Evolutionary conservation across 495 filamentous ascomycete genomes (phyloP).

Genomic region (Mycothermus thermophilus): DNA sequence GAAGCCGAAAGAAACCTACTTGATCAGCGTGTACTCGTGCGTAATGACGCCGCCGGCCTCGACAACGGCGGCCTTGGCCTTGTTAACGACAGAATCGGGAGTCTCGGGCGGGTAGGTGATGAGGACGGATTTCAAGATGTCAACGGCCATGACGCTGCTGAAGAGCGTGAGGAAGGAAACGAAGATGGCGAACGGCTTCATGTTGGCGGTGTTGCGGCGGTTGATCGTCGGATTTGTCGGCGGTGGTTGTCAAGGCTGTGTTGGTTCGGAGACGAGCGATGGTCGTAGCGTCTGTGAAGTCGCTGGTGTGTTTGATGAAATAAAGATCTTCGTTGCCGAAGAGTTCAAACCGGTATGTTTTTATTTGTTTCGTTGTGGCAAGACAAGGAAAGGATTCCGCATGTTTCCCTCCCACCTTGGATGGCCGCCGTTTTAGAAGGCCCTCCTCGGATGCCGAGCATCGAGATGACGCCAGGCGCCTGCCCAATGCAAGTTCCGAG

Average conservation of each 20-base stretch:
- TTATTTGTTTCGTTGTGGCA: no score
- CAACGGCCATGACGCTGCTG: conserved; percentile 40
- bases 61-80: conserved; percentile 56
- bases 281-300: no score
- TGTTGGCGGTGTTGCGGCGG: conserved; percentile 32
- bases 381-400: no score
- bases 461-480: no score
- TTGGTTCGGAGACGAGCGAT: no score
- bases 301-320: no score
- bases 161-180: conserved; percentile 41
- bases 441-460: not conserved
- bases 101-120: conserved; percentile 64
- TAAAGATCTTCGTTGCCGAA: no score
- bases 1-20: no score
- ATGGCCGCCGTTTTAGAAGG: conserved; percentile 4
- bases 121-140: conserved; percentile 55
- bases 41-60: conserved; percentile 48
- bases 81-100: conserved; percentile 49
- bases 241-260: no score
- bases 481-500: not conserved
- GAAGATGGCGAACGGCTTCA: conserved; percentile 45
- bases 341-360: no score
- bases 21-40: conserved; percentile 44
- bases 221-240: not conserved
- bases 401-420: no score